phyloP scores from a whole-genome alignment of 495 filamentous ascomycete genomes.

The Trichoderma asperelloides region DNA sequence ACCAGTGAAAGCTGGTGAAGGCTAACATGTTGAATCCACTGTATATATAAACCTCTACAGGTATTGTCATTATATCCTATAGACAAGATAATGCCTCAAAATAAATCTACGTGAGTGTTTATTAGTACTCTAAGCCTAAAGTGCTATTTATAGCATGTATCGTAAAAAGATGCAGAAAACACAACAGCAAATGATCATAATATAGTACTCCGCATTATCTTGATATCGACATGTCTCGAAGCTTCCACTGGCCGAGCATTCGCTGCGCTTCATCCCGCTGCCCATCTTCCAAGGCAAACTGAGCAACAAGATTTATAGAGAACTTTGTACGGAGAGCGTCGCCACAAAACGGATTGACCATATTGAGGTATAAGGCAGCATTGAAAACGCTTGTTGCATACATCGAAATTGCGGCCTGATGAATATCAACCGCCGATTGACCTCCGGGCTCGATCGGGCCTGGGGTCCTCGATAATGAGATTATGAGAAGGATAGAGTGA shows the following conservation, averaged over 20 bases:
- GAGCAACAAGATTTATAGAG: background rate
- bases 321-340: background rate
- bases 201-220: background rate
- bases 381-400: background rate
- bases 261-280: background rate
- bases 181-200: background rate
- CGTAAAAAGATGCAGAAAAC: too few species aligned
- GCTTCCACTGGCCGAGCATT: background rate
- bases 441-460: background rate
- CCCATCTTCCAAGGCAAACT: background rate
- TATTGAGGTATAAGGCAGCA: background rate
- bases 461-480: background rate
- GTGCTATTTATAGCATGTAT: too few species aligned
- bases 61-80: background rate
- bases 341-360: background rate
- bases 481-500: background rate
- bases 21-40: background rate
- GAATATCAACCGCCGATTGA: background rate
- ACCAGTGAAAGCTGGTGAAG: background rate
- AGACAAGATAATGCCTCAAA: too few species aligned
- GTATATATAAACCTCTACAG: background rate
- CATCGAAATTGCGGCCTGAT: background rate
- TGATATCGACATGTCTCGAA: background rate
- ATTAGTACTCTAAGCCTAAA: too few species aligned
- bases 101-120: too few species aligned